Evolutionary conservation across 768 basidiomycete species (phyloP), one percentile per base, ranked within the genome.

Genomic region (Paxillus involutus): DNA sequence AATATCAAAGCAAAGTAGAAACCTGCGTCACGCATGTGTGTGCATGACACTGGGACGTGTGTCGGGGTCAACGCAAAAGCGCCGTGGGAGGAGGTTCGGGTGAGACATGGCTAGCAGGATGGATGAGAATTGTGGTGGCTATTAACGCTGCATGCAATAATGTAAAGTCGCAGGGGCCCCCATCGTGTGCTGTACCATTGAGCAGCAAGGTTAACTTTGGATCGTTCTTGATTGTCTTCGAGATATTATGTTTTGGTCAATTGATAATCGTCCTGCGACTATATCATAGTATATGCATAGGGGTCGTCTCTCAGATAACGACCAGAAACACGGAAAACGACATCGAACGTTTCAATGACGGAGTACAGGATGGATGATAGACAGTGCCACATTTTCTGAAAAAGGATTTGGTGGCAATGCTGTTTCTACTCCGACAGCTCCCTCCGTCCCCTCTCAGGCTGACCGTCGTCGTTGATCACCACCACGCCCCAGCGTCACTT

Each of bases 331-430:
- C 4, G 12, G 11, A 35, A 13, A 6, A 26, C 35, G 35, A 13
- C 33, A 26, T 40, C 57, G 46, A 57, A 58, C 56, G 57, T 58
- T 58, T 32, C 42, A 24, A 24, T 33, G 14, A 36, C 6, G 6
- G 11, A 17, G 32, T 35, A 12, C 37, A 39, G 13, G 37, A 12
- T 11, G 10, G 5, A 40, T 49, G 35, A 51, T 21, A 53, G 48
- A 37, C 60, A 44, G 60, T 16, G 62, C 62, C 61, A 62, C 60
- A 51, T 2, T 6, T 41, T 39, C 50, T 37, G n/a, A 52, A 58
- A 61, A 49, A 52, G 61, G 45, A 33, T 35, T 44, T 35, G 52
- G 53, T 40, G 33, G 19, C 42, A 43, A 47, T 39, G 19, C 14
- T 2, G 55, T 52, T 52, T 54, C 50, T 36, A 55, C 63, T 47